phyloP scores from a whole-genome alignment of 768 basidiomycete genomes.

The Serpula lacrymans region DNA sequence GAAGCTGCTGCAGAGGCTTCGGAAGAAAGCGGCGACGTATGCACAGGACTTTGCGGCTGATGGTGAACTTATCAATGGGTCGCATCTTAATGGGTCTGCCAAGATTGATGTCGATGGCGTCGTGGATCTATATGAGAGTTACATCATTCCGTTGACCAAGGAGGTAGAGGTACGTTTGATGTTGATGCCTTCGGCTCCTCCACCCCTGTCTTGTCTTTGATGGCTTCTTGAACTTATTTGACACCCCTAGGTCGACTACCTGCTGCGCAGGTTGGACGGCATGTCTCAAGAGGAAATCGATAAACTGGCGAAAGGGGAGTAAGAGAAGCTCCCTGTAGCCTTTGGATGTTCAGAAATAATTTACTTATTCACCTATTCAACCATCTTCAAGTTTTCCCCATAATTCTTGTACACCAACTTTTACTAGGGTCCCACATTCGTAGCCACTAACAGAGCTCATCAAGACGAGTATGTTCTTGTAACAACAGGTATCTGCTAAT shows the following conservation, averaged over 20 bases:
- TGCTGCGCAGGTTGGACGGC: constrained; percentile 86
- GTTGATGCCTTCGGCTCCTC: not conserved
- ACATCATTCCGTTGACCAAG: constrained; percentile 96
- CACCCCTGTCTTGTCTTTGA: constrained; percentile 3
- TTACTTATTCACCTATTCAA: no score
- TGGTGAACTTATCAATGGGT: constrained; percentile 45
- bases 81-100: constrained; percentile 28
- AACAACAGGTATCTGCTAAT: no score
- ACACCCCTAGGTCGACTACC: constrained; percentile 81
- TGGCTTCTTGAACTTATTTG: constrained; percentile 3
- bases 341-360: no score
- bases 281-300: constrained; percentile 80
- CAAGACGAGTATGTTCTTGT: no score
- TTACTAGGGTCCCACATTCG: no score
- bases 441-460: no score
- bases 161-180: constrained; percentile 80
- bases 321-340: no score
- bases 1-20: constrained; percentile 75
- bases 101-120: constrained; percentile 95
- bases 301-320: constrained; percentile 37
- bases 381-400: no score
- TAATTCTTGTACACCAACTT: no score
- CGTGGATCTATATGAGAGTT: constrained; percentile 89
- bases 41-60: constrained; percentile 82
- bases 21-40: constrained; percentile 77